Percentiles rank a stretch among this genome's conserved stretches.
Conservation (phyloP, 2,329 filamentous ascomycete genomes). For the Anisogramma anomala region DNA sequence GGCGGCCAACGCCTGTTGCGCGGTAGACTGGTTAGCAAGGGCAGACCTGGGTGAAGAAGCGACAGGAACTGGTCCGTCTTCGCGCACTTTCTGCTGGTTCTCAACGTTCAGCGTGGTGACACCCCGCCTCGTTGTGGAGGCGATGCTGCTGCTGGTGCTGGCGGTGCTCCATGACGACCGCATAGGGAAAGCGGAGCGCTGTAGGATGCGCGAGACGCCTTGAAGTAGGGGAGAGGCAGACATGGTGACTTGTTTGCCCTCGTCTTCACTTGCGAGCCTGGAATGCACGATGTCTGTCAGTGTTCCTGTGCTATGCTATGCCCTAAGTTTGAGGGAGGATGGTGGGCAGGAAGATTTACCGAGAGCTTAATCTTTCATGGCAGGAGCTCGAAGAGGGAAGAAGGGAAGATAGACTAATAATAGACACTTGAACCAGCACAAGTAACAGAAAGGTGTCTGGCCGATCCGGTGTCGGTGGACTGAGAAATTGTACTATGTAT, state of each 20-base stretch:
- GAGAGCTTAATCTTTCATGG: slow-evolving; percentile 13
- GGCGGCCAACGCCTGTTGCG: slow-evolving; percentile 59
- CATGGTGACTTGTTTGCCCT: slow-evolving; percentile 26
- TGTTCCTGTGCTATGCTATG: not conserved
- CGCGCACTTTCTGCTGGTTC: slow-evolving; percentile 47
- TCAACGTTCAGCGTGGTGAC: slow-evolving; percentile 40
- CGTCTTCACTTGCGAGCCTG: slow-evolving; percentile 11
- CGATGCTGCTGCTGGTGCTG: not conserved
- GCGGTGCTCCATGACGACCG: slow-evolving; percentile 16
- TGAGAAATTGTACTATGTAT: slow-evolving; percentile 7
- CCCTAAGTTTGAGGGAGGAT: not conserved
- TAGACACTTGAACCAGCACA: not conserved
- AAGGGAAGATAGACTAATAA: not conserved
- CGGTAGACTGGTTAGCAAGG: slow-evolving; percentile 11
- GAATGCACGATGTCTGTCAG: not conserved
- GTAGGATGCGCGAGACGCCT: slow-evolving; percentile 37
- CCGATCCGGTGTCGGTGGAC: slow-evolving; percentile 11
- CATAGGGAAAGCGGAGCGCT: slow-evolving; percentile 23
- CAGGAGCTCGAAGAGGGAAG: slow-evolving; percentile 3
- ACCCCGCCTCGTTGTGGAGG: slow-evolving; percentile 23
- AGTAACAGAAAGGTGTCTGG: not conserved
- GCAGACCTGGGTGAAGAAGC: slow-evolving; percentile 5
- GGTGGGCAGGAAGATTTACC: slow-evolving; percentile 4
- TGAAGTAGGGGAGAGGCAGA: slow-evolving; percentile 33
- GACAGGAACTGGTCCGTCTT: slow-evolving; percentile 13